Evolutionary conservation across 257 asterid species (phyloP).

Genomic region (Coffea eugenioides): DNA sequence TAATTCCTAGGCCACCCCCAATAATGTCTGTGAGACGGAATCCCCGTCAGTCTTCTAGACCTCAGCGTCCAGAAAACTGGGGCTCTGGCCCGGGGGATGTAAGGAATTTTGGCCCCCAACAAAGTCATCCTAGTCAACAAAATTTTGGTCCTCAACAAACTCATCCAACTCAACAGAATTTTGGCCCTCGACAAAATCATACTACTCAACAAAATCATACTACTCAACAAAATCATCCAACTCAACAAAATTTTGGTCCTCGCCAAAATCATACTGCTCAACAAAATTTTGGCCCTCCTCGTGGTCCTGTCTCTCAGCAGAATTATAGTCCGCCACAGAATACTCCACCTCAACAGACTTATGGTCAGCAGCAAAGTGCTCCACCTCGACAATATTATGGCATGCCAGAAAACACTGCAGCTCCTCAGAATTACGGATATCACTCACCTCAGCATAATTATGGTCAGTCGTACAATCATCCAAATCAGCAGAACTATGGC

Average conservation of each 20-base stretch:
- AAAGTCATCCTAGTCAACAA: constrained; percentile 27
- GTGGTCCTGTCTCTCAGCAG: constrained; percentile 22
- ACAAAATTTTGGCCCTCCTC: constrained; percentile 21
- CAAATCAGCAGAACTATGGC: constrained; percentile 39
- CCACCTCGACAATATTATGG: constrained; percentile 33
- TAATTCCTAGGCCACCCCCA: constrained; percentile 86
- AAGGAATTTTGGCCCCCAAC: constrained; percentile 30
- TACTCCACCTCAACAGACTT: constrained; percentile 22
- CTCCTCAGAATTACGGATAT: constrained; percentile 23
- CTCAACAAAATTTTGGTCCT: constrained; percentile 29
- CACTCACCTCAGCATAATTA: constrained; percentile 21
- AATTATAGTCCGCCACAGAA: constrained; percentile 20
- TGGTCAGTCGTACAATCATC: constrained; percentile 19
- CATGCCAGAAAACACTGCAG: constrained; percentile 17
- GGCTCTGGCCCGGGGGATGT: constrained; percentile 26
- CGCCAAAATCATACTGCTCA: constrained; percentile 25
- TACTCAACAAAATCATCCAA: constrained; percentile 22
- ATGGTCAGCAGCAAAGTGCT: constrained; percentile 17
- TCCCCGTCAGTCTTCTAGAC: constrained; percentile 33
- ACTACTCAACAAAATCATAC: constrained; percentile 26
- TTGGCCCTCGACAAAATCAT: constrained; percentile 17
- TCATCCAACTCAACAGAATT: constrained; percentile 28
- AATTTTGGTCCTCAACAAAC: constrained; percentile 17
- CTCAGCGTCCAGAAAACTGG: constrained; percentile 23
- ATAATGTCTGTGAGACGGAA: constrained; percentile 57